These are phyloP conservation scores for Exophiala alcalophila DNA, from an alignment of 2,329 filamentous ascomycete species.

Conservation along the genomic window DNA sequence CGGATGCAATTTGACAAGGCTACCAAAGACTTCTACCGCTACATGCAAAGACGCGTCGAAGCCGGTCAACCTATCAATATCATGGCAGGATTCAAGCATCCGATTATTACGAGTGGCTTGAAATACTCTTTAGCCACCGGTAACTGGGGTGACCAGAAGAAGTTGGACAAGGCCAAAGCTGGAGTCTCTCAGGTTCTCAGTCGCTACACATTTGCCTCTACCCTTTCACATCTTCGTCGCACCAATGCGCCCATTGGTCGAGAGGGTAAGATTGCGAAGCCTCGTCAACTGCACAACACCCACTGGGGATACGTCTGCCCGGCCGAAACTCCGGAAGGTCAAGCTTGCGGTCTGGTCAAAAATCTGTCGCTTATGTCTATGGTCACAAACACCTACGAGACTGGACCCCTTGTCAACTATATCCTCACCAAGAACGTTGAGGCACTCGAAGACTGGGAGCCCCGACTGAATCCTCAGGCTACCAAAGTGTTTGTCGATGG, in stretches of 20 bases:
- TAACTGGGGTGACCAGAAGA: conserved; percentile 99
- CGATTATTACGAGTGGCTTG: conserved; percentile 85
- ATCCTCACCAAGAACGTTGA: conserved; percentile 97
- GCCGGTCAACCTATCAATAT: conserved; percentile 85
- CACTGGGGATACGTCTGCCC: conserved; percentile 98
- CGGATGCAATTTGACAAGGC: conserved; percentile 86
- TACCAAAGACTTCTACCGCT: conserved; percentile 84
- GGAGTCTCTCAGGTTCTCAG: conserved; percentile 98
- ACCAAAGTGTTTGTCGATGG: conserved; percentile 99
- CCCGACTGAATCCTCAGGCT: conserved; percentile 77
- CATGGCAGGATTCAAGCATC: conserved; percentile 83
- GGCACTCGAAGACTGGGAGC: conserved; percentile 90
- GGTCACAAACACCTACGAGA: conserved; percentile 90
- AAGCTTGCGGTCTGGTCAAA: conserved; percentile 97
- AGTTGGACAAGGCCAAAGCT: conserved; percentile 88
- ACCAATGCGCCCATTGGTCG: conserved; percentile 97
- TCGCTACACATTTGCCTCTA: conserved; percentile 95
- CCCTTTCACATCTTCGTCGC: conserved; percentile 89
- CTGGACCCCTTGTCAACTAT: conserved; percentile 87
- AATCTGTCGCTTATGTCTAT: conserved; percentile 98
- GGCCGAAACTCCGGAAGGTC: conserved; percentile 94
- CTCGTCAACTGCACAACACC: conserved; percentile 95
- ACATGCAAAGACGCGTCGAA: conserved; percentile 90
- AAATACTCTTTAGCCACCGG: conserved; percentile 97
- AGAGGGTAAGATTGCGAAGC: conserved; percentile 97